A percentile compares a stretch with the other conserved stretches of the same genome.
These are phyloP conservation scores for Aspergillus sclerotioniger DNA, from an alignment of 495 filamentous ascomycete genomes.

Conservation along the genomic window DNA sequence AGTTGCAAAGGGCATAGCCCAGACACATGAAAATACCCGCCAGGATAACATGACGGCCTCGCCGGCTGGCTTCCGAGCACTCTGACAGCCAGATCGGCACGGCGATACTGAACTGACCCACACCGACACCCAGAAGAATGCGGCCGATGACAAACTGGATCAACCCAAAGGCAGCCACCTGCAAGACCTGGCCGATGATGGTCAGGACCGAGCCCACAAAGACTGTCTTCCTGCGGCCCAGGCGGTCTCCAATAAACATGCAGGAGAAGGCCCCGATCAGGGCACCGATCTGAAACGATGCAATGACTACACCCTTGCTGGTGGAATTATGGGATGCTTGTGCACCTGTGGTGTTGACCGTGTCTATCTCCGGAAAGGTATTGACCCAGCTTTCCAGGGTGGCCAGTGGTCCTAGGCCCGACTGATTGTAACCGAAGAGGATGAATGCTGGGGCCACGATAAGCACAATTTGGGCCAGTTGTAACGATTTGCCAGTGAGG, in stretches of 20 bases:
- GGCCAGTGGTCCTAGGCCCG: constrained; percentile 26
- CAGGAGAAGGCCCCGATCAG: constrained; percentile 41
- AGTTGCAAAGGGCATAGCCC: constrained; percentile 61
- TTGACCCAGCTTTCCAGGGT: constrained; percentile 30
- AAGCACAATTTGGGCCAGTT: constrained; percentile 29
- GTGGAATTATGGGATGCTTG: constrained; percentile 29
- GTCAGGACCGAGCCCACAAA: constrained; percentile 48
- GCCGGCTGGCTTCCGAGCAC: constrained; percentile 30
- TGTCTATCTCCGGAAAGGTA: constrained; percentile 34
- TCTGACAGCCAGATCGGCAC: constrained; percentile 54
- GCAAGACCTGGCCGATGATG: constrained; percentile 49
- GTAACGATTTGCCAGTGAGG: constrained; percentile 11
- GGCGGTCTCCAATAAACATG: constrained; percentile 41
- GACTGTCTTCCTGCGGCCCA: constrained; percentile 55
- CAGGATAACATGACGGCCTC: constrained; percentile 47
- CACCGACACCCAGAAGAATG: constrained; percentile 55
- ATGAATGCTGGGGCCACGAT: constrained; percentile 40
- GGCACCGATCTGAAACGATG: constrained; percentile 43
- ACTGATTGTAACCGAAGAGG: constrained; percentile 37
- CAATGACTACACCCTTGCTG: constrained; percentile 39
- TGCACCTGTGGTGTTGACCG: constrained; percentile 29
- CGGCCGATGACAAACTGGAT: constrained; percentile 43
- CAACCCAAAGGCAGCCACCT: constrained; percentile 42
- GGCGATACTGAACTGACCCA: constrained; percentile 58
- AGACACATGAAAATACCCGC: constrained; percentile 54